A percentile compares a stretch with the other conserved stretches of the same genome.
Evolutionary conservation across 2,329 filamentous ascomycete species (phyloP).

Genomic region (Venturia pyrina): DNA sequence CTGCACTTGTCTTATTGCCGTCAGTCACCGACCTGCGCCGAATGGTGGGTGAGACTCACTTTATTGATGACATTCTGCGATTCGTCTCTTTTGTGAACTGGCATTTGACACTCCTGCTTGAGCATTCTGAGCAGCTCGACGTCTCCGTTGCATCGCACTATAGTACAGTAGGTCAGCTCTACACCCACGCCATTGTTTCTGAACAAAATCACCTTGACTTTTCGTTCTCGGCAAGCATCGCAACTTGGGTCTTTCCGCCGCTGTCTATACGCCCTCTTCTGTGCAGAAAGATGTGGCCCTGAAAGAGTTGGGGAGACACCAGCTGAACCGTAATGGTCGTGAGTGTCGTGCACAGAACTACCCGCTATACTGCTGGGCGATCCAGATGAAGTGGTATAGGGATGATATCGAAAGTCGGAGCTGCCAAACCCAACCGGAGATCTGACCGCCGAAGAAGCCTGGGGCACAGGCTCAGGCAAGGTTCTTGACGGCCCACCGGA

Average conservation of each 20-base stretch:
- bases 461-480: constrained; percentile 16
- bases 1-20: constrained; percentile 61
- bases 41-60: constrained; percentile 39
- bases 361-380: constrained; percentile 13
- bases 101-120: constrained; percentile 90
- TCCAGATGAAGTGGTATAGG: constrained; percentile 11
- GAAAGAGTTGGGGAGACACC: constrained; percentile 31
- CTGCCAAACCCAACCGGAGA: constrained; percentile 13
- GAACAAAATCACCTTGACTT: constrained; percentile 46
- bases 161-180: neutral
- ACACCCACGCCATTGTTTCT: neutral
- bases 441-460: constrained; percentile 25
- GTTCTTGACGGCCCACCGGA: constrained; percentile 12
- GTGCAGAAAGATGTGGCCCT: constrained; percentile 52
- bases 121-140: constrained; percentile 93
- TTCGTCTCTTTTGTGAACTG: constrained; percentile 99
- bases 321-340: constrained; percentile 13
- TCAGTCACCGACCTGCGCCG: constrained; percentile 11
- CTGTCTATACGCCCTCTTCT: constrained; percentile 91
- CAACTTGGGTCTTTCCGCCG: constrained; percentile 94
- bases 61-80: constrained; percentile 96
- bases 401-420: constrained; percentile 11
- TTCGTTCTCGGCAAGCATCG: constrained; percentile 84
- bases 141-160: constrained; percentile 93
- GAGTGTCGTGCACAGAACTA: constrained; percentile 8